Conservation (phyloP, 805 yeast species). For the Lipomyces spencermartinsiae region DNA sequence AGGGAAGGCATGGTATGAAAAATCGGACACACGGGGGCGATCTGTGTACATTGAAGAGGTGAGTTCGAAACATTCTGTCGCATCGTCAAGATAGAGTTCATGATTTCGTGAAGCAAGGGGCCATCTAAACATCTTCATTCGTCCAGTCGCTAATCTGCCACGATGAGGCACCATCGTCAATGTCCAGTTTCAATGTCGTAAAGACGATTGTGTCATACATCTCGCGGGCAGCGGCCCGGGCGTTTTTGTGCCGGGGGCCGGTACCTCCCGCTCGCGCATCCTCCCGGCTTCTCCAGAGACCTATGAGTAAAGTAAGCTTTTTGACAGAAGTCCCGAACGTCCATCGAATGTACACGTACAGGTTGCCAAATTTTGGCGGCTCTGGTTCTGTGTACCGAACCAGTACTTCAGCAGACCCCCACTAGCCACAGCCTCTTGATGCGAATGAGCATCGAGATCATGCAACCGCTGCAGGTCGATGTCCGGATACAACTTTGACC, state of each 20-base stretch:
- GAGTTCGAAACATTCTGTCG: not conserved
- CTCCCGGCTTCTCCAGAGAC: conserved; percentile 3
- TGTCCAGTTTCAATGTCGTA: not conserved
- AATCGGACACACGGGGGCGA: too few species aligned
- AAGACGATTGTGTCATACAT: not conserved
- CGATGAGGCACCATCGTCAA: not conserved
- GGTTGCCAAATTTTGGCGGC: not conserved
- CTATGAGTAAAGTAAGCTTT: not conserved
- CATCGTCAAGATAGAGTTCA: not conserved
- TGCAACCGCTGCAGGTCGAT: conserved; percentile 5
- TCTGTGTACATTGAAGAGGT: not conserved
- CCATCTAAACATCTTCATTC: not conserved
- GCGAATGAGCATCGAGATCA: conserved; percentile 1
- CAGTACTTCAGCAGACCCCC: not conserved
- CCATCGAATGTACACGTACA: not conserved
- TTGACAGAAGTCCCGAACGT: not conserved
- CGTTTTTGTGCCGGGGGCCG: not conserved
- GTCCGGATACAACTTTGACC: conserved; percentile 2
- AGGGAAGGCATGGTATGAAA: too few species aligned
- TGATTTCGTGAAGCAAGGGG: not conserved
- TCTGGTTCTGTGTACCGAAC: conserved; percentile 3
- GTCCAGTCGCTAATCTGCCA: conserved; percentile 1
- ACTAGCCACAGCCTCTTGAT: conserved; percentile 4
- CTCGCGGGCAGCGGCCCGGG: not conserved
- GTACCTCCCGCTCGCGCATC: not conserved